Conservation (phyloP, 2,329 filamentous ascomycete species). For the Monosporascus ibericus region DNA sequence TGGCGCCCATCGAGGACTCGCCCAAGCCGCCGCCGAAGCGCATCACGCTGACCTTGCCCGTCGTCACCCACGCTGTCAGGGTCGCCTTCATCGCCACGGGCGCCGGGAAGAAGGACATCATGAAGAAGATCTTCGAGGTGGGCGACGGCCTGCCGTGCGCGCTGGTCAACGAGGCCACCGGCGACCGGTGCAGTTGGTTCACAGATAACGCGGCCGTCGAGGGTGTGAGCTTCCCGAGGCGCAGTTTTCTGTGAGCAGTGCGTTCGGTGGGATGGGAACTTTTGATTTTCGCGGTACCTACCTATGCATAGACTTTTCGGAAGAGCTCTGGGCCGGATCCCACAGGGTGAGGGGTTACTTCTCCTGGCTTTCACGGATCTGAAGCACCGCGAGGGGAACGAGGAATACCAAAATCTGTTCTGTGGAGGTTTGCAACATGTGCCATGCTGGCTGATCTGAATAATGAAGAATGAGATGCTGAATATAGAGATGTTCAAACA, state of each 20-base stretch:
- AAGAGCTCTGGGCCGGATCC: not conserved
- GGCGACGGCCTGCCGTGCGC: constrained; percentile 76
- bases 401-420: not conserved
- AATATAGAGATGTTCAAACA: not conserved
- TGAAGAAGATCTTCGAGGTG: constrained; percentile 89
- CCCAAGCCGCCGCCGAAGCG: constrained; percentile 89
- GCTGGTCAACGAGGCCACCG: constrained; percentile 76
- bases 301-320: not conserved
- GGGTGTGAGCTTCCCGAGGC: constrained; percentile 74
- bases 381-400: not conserved
- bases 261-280: no score
- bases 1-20: constrained; percentile 84
- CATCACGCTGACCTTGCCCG: constrained; percentile 88
- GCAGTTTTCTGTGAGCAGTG: constrained; percentile 48
- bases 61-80: constrained; percentile 78
- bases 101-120: constrained; percentile 78
- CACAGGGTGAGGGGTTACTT: not conserved
- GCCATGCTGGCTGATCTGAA: not conserved
- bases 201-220: constrained; percentile 81
- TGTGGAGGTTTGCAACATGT: not conserved
- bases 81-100: constrained; percentile 92
- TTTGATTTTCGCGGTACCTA: not conserved
- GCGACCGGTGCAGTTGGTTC: constrained; percentile 92
- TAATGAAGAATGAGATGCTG: not conserved
- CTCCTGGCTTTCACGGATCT: not conserved